Percentiles rank a stretch among this genome's conserved stretches.
These are phyloP conservation scores for Talaromyces borbonicus DNA, from an alignment of 495 filamentous ascomycete species.

Conservation along the genomic window DNA sequence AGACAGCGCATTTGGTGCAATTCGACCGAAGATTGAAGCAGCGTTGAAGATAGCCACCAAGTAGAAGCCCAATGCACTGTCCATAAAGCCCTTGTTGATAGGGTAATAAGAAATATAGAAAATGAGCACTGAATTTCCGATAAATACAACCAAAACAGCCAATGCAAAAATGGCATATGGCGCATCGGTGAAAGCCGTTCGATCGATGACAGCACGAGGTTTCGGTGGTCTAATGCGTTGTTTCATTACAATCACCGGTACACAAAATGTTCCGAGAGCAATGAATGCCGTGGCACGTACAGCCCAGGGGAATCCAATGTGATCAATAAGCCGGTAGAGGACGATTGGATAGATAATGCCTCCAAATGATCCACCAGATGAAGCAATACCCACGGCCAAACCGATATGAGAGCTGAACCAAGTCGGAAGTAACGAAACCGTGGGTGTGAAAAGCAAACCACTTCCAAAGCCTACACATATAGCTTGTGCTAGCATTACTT, in stretches of 20 bases:
- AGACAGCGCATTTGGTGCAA: conserved; percentile 25
- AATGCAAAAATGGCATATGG: conserved; percentile 23
- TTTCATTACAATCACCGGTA: conserved; percentile 28
- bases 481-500: conserved; percentile 26
- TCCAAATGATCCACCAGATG: conserved; percentile 31
- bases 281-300: conserved; percentile 38
- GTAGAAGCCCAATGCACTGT: conserved; percentile 38
- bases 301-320: conserved; percentile 40
- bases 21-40: conserved; percentile 28
- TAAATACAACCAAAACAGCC: conserved; percentile 16
- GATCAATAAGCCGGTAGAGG: conserved; percentile 27
- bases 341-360: conserved; percentile 43
- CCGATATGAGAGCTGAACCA: conserved; percentile 27
- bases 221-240: conserved; percentile 22
- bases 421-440: conserved; percentile 27
- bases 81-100: conserved; percentile 39
- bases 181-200: conserved; percentile 20
- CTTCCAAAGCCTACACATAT: conserved; percentile 28
- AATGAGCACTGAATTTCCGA: conserved; percentile 20
- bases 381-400: conserved; percentile 36
- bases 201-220: conserved; percentile 17
- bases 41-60: conserved; percentile 34
- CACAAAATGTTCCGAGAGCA: conserved; percentile 25
- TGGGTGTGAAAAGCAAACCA: conserved; percentile 31
- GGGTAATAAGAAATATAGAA: conserved; percentile 51